A percentile compares a stretch with the other conserved stretches of the same genome.
These are phyloP conservation scores for Penicillium vulpinum DNA, from an alignment of 2,329 filamentous ascomycete genomes.

Conservation along the genomic window DNA sequence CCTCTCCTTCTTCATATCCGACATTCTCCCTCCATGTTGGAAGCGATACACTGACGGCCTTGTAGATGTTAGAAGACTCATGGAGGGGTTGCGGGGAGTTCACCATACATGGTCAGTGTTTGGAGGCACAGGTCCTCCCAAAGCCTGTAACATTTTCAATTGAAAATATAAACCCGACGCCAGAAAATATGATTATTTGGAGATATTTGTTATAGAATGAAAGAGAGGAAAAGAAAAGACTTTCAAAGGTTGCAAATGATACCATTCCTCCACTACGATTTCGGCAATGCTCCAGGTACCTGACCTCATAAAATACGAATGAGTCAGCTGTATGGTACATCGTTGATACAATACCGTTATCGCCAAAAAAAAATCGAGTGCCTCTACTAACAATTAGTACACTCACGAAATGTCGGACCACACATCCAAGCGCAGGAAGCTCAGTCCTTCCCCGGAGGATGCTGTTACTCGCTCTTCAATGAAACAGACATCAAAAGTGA, in stretches of 20 bases:
- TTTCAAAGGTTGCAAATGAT: conserved; percentile 7
- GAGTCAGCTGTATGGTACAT: conserved; percentile 14
- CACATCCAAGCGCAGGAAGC: conserved; percentile 49
- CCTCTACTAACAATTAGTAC: conserved; percentile 1
- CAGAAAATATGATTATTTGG: not conserved
- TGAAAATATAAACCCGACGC: not conserved
- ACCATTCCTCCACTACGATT: conserved; percentile 19
- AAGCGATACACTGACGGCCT: conserved; percentile 95
- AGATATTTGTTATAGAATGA: not conserved
- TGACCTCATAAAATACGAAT: conserved; percentile 10
- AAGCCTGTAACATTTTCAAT: conserved; percentile 37
- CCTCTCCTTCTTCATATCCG: conserved; percentile 88
- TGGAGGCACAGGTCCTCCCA: conserved; percentile 73
- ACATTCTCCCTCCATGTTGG: conserved; percentile 91
- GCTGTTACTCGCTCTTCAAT: conserved; percentile 11
- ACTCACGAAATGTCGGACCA: conserved; percentile 33
- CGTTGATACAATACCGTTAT: conserved; percentile 15
- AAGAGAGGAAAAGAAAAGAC: not conserved
- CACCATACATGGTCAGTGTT: conserved; percentile 73
- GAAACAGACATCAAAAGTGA: conserved; percentile 32
- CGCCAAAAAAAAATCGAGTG: conserved; percentile 25
- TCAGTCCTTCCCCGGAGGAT: conserved; percentile 39
- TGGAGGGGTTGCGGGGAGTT: conserved; percentile 26
- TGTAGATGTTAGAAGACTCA: conserved; percentile 17
- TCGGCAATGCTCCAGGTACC: conserved; percentile 19